Percentiles rank a stretch among this genome's conserved stretches.
Evolutionary conservation across 2,329 filamentous ascomycete genomes (phyloP).

Genomic region (Lecanicillium sp.): DNA sequence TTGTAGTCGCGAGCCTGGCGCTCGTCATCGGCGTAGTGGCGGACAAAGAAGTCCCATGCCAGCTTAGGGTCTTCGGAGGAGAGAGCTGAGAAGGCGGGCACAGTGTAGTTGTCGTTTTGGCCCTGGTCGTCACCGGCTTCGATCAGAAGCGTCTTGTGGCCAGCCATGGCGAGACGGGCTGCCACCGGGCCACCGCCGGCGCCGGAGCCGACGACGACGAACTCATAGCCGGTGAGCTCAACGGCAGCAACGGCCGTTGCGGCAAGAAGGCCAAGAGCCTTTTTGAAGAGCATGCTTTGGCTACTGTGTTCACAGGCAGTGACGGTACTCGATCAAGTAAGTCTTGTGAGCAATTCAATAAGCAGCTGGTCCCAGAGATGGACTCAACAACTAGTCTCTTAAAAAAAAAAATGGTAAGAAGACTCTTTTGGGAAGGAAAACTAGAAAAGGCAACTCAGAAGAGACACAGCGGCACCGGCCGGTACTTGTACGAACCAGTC

Average conservation of each 20-base stretch:
- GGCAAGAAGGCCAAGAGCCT: conserved; percentile 13
- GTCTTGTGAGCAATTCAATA: too few relatives aligned
- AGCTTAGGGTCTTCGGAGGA: conserved; percentile 47
- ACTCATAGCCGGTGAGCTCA: conserved; percentile 41
- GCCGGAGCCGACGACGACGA: conserved; percentile 53
- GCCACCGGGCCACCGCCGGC: conserved; percentile 51
- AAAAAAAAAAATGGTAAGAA: too few relatives aligned
- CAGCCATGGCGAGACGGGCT: conserved; percentile 49
- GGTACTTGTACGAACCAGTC: too few relatives aligned
- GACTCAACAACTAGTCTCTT: too few relatives aligned
- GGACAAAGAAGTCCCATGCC: conserved; percentile 57
- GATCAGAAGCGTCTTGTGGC: conserved; percentile 51
- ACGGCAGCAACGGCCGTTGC: conserved; percentile 11
- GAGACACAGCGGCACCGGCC: too few relatives aligned
- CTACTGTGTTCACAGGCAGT: neutral
- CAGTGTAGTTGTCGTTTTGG: conserved; percentile 36
- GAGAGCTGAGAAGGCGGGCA: conserved; percentile 44
- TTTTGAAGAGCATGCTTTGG: conserved; percentile 4
- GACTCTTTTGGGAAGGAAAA: too few relatives aligned
- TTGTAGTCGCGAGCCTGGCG: conserved; percentile 49
- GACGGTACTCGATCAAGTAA: neutral
- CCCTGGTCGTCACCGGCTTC: conserved; percentile 53
- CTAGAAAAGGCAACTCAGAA: too few relatives aligned
- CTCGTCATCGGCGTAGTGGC: conserved; percentile 47
- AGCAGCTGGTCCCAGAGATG: too few relatives aligned